phyloP scores from a whole-genome alignment of 352 stramenopile species.

The Detonula confervacea region DNA sequence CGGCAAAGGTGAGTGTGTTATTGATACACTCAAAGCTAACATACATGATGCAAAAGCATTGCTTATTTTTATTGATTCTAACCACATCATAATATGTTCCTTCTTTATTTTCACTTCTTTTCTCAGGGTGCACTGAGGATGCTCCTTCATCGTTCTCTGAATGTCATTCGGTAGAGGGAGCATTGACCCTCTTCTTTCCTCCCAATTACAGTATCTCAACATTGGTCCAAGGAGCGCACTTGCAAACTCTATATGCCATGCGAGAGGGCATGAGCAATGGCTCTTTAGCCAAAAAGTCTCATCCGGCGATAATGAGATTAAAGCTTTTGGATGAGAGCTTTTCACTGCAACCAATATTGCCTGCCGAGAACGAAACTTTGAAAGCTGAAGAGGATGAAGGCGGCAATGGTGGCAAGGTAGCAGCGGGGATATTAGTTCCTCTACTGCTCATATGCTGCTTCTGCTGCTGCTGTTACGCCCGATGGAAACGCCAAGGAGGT shows the following conservation, averaged over 20 bases:
- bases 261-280: slow-evolving; percentile 40
- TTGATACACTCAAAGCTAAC: too few relatives aligned
- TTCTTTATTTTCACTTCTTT: neutral
- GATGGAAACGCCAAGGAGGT: neutral
- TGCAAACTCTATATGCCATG: slow-evolving; percentile 29
- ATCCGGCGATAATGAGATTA: slow-evolving; percentile 36
- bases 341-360: slow-evolving; percentile 22
- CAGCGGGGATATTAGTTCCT: neutral
- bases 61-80: too few relatives aligned
- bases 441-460: neutral
- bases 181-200: slow-evolving; percentile 52
- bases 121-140: too few relatives aligned
- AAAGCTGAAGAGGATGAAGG: neutral
- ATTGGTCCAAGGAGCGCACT: slow-evolving; percentile 19
- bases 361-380: neutral
- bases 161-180: slow-evolving; percentile 50
- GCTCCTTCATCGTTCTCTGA: too few relatives aligned
- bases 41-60: too few relatives aligned
- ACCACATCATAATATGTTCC: neutral
- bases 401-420: slow-evolving; percentile 2
- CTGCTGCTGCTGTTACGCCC: slow-evolving; percentile 12
- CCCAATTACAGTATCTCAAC: slow-evolving; percentile 26
- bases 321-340: slow-evolving; percentile 46
- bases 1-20: slow-evolving; percentile 27
- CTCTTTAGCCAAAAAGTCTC: neutral